Conservation (phyloP, 108 stramenopile genomes). For the Mayamaea pseudoterrestris region DNA sequence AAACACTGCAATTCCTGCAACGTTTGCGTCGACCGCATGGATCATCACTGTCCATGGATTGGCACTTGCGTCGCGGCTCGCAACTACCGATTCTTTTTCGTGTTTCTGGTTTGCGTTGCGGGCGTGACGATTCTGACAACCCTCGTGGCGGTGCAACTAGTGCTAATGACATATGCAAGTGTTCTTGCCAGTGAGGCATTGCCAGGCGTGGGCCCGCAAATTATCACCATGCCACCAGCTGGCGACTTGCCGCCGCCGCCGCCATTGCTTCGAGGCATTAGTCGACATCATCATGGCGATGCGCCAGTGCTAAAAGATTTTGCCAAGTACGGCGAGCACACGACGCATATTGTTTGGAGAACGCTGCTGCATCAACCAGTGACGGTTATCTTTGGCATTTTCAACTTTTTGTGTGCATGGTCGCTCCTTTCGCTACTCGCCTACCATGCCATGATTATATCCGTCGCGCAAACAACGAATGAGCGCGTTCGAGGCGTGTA, state of each 20-base stretch:
- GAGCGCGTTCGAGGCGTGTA: slow-evolving; percentile 72
- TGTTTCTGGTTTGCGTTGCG: slow-evolving; percentile 66
- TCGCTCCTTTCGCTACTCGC: slow-evolving; percentile 46
- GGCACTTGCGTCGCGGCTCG: slow-evolving; percentile 92
- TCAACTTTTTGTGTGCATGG: slow-evolving; percentile 68
- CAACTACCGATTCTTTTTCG: slow-evolving; percentile 81
- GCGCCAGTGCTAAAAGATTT: too few relatives aligned
- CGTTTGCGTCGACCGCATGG: slow-evolving; percentile 84
- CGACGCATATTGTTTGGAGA: slow-evolving; percentile 17
- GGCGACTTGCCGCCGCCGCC: too few relatives aligned
- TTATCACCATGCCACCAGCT: too few relatives aligned
- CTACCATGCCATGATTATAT: slow-evolving; percentile 71
- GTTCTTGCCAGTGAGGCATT: too few relatives aligned
- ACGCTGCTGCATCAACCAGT: slow-evolving; percentile 37
- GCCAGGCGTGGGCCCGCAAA: too few relatives aligned
- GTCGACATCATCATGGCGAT: too few relatives aligned
- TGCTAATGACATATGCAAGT: too few relatives aligned
- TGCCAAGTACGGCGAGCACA: slow-evolving; percentile 12
- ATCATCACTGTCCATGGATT: slow-evolving; percentile 96
- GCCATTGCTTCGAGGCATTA: too few relatives aligned
- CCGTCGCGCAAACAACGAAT: slow-evolving; percentile 75
- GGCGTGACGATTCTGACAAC: slow-evolving; percentile 37
- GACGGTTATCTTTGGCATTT: slow-evolving; percentile 41
- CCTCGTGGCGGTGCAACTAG: slow-evolving; percentile 35
- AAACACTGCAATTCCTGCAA: slow-evolving; percentile 95